A percentile compares a stretch with the other conserved stretches of the same genome.
phyloP scores from a whole-genome alignment of 2,329 filamentous ascomycete genomes.

The Xylaria sp. region DNA sequence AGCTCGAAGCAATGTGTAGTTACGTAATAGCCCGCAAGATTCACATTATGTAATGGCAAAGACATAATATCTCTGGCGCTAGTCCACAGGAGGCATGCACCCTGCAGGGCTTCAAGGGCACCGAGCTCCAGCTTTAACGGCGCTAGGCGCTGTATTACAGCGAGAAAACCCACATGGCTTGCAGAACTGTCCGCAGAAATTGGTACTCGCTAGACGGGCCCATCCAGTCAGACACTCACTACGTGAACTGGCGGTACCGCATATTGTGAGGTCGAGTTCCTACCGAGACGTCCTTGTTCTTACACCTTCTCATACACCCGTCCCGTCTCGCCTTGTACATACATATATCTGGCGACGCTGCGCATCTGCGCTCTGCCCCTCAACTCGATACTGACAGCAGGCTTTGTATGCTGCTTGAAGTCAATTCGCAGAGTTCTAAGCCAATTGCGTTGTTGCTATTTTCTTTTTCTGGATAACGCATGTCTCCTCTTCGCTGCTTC shows the following conservation, averaged over 20 bases:
- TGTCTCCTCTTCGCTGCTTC: background rate
- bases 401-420: background rate
- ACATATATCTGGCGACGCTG: background rate
- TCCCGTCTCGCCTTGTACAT: background rate
- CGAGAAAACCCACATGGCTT: background rate
- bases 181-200: background rate
- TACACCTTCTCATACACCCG: background rate
- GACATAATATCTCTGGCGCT: background rate
- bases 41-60: too few species aligned
- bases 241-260: background rate
- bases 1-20: too few species aligned
- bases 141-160: background rate
- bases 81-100: background rate
- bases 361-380: background rate
- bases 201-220: background rate
- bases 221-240: background rate
- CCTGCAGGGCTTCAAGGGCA: too few species aligned
- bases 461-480: background rate
- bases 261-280: background rate
- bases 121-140: too few species aligned
- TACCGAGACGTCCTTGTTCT: background rate
- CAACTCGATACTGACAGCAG: background rate
- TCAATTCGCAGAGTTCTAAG: background rate
- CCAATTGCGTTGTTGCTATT: constrained; percentile 2
- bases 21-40: too few species aligned